Conservation (phyloP, 2,329 filamentous ascomycete genomes). For the Teratosphaeria gauchensis region DNA sequence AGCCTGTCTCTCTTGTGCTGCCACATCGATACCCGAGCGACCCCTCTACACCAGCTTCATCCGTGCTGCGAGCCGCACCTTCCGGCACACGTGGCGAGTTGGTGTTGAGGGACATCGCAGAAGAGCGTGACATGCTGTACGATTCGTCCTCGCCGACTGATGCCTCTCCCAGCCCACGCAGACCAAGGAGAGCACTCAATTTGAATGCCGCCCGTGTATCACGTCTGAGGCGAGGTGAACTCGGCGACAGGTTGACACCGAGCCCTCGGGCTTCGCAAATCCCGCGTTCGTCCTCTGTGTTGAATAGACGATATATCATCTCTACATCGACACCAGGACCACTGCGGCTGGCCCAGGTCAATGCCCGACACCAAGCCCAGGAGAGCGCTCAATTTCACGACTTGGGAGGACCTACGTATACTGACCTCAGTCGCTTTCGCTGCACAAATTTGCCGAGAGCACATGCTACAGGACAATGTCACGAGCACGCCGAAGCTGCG, state of each 20-base stretch:
- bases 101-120: background rate
- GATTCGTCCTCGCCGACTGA: background rate
- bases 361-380: background rate
- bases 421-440: background rate
- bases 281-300: background rate
- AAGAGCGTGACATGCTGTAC: background rate
- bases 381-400: background rate
- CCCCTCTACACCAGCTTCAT: background rate
- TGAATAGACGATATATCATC: background rate
- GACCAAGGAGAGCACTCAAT: background rate
- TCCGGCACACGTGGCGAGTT: background rate
- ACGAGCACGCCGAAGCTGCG: background rate
- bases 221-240: background rate
- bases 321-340: background rate
- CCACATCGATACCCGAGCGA: background rate
- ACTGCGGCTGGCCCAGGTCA: background rate
- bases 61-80: background rate
- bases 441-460: background rate
- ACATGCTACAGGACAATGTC: background rate
- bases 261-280: background rate
- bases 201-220: background rate
- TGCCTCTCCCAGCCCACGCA: background rate
- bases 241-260: background rate
- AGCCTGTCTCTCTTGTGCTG: background rate
- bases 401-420: background rate